Evolutionary conservation across 352 stramenopile genomes (phyloP), one percentile per base, ranked within the genome.

Genomic region (Phytophthora pisi): DNA sequence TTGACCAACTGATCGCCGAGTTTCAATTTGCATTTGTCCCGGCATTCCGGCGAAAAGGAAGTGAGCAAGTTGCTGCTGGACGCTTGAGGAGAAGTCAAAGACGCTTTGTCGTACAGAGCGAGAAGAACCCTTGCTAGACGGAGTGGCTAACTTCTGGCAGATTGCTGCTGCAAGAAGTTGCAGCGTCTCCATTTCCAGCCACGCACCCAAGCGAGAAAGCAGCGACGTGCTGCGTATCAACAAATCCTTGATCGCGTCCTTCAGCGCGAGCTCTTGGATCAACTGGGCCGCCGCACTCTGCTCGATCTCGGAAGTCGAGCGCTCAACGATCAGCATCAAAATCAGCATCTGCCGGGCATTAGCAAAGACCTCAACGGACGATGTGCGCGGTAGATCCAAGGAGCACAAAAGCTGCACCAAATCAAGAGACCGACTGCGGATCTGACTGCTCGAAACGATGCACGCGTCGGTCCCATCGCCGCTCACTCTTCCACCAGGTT

Each of bases 31-130:
- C 5, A 2, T 30, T 31, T 11, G 36, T 15, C 77, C 18, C 13
- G 18, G 10, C 16, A 61, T 11, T 40, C 55, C 74, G 11, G 69
- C 62, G 53, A 79, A 75, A 7, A 81, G 45, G 43, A 61, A 70
- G 3, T 65, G 67, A n/a, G 74, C 67, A 18, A 81, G 70, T 16
- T 81, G 74, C 18, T 75, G 62, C 15, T 81, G 71, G 9, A 71
- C 52, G 34, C 43, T 81, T 11, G 67, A 66, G 2, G 42, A 51
- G 45, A 81, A 81, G 23, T 24, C 11, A 30, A 72, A 72, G 8
- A 72, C 36, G 13, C 28, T 59, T 31, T n/a, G 34, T 3, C 8
- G 30, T 49, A 11, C 20, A 18, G 15, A 16, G 40, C 6, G 18
- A 3, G 20, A 16, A 42, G 20, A 11, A 28, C 7, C 34, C 24